Percentiles rank a stretch among this genome's conserved stretches.
phyloP scores from a whole-genome alignment of 345 rosid species.

The Ceriops tagal region DNA sequence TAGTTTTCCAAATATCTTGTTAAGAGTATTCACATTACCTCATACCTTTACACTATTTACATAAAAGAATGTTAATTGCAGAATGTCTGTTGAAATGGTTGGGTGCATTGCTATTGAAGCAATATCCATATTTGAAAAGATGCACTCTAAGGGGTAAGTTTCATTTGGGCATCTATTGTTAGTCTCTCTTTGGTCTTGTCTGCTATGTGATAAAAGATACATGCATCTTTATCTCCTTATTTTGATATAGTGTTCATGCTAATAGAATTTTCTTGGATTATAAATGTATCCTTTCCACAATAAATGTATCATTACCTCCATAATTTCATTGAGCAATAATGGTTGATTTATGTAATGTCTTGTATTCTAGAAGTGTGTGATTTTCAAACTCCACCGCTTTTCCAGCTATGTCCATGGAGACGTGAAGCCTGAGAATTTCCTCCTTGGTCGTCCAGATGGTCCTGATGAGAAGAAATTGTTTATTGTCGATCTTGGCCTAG shows the following conservation, averaged over 20 bases:
- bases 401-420: conserved; percentile 38
- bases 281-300: not conserved
- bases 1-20: not conserved
- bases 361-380: conserved; percentile 1
- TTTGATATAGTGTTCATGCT: no score
- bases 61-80: conserved; percentile 23
- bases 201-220: not conserved
- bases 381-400: not conserved
- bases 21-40: not conserved
- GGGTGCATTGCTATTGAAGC: conserved; percentile 91
- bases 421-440: conserved; percentile 39
- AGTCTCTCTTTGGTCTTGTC: not conserved
- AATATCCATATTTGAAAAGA: conserved; percentile 77
- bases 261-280: no score
- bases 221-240: no score
- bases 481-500: conserved; percentile 30
- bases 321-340: not conserved
- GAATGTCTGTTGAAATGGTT: conserved; percentile 74
- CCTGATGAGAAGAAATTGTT: conserved; percentile 33
- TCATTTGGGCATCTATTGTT: not conserved
- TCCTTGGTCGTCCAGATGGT: conserved; percentile 31
- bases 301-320: conserved; percentile 1
- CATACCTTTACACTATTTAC: conserved; percentile 4
- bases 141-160: conserved; percentile 67
- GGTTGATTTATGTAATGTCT: no score